A percentile compares a stretch with the other conserved stretches of the same genome.
These are phyloP conservation scores for Corniculantispora saksenae DNA, from an alignment of 2,329 filamentous ascomycete genomes.

Conservation along the genomic window DNA sequence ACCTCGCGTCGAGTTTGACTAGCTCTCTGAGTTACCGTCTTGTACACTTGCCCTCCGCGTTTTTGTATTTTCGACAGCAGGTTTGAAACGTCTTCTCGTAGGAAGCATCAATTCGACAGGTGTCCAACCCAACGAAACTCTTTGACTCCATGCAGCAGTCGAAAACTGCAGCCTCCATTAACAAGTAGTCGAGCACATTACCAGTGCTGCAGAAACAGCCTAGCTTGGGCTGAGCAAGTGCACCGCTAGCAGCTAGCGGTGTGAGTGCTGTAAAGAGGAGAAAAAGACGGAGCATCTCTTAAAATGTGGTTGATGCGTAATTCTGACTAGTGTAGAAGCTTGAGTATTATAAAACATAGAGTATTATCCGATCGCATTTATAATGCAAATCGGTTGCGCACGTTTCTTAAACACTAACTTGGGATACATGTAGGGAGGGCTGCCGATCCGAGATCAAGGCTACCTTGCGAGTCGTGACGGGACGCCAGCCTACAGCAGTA, in stretches of 20 bases:
- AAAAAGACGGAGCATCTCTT: background rate
- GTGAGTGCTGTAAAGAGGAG: background rate
- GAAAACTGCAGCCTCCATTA: background rate
- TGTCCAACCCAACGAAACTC: conserved; percentile 21
- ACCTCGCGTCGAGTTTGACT: too few species aligned
- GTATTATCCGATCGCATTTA: too few species aligned
- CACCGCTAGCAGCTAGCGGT: background rate
- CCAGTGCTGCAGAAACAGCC: background rate
- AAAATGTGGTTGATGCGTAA: too few species aligned
- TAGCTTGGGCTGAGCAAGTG: background rate
- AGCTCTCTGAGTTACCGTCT: too few species aligned
- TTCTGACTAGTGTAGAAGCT: too few species aligned
- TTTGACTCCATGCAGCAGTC: background rate
- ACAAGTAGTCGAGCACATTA: background rate
- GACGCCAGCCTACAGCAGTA: too few species aligned
- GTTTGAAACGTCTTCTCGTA: conserved; percentile 29
- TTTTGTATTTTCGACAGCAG: conserved; percentile 21
- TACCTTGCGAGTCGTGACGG: too few species aligned
- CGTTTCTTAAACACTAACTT: too few species aligned
- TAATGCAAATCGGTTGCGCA: too few species aligned
- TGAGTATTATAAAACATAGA: too few species aligned
- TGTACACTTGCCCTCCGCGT: background rate
- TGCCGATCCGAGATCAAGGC: too few species aligned
- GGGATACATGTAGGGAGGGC: too few species aligned
- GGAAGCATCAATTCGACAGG: conserved; percentile 21